Conservation (phyloP, 257 asterid genomes). For the Penstemon davidsonii region DNA sequence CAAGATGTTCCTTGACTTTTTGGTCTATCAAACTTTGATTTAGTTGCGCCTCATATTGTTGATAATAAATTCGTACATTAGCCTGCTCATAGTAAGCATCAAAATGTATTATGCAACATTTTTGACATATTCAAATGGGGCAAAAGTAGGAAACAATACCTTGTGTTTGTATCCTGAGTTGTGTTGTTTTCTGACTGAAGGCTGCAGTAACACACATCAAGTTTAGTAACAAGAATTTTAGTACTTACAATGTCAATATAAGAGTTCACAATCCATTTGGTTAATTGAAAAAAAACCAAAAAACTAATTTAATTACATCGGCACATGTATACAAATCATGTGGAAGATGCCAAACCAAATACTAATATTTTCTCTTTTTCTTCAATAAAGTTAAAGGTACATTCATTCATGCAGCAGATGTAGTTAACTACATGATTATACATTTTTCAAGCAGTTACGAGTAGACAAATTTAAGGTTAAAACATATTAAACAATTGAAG, state of each 20-base stretch:
- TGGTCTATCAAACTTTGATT: slow-evolving; percentile 95
- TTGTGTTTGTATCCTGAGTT: slow-evolving; percentile 97
- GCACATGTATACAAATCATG: neutral
- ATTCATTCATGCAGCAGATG: neutral
- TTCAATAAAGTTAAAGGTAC: neutral
- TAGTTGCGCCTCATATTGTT: slow-evolving; percentile 92
- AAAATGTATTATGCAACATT: slow-evolving; percentile 2
- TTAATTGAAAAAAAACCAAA: too few species aligned
- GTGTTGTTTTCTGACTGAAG: slow-evolving; percentile 95
- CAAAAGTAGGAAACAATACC: slow-evolving; percentile 38
- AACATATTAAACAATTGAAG: neutral
- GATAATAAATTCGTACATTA: slow-evolving; percentile 78
- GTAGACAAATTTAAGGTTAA: neutral
- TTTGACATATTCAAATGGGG: neutral
- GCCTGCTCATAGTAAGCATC: slow-evolving; percentile 16
- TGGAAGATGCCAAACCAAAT: neutral
- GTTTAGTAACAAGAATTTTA: too few species aligned
- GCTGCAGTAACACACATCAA: slow-evolving; percentile 54
- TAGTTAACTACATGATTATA: neutral
- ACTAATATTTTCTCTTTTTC: neutral
- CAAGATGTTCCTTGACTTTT: slow-evolving; percentile 92
- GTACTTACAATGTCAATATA: too few species aligned
- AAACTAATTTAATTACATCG: too few species aligned
- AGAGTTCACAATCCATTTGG: too few species aligned
- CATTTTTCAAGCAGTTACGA: too few species aligned